Base-by-base conservation (phyloP, 176 grass and related monocot genomes). In the Musa troglodytarum region DNA sequence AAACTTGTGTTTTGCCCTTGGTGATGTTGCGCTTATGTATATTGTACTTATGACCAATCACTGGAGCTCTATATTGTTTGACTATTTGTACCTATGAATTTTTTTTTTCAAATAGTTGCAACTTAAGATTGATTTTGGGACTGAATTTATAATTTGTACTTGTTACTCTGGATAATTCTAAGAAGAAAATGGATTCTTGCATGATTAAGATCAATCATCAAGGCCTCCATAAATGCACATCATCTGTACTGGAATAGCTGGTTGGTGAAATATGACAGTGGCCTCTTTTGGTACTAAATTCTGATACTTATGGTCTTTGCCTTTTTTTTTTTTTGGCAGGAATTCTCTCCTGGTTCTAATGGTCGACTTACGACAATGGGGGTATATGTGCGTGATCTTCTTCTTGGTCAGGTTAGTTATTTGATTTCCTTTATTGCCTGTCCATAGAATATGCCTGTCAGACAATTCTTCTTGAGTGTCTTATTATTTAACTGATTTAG, bases 361-460 rank as follows among this genome's bases (percentile, higher is more conserved):
- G 81, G 88, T 49, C 88, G 92, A 81, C 77, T 82, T 81, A 92
- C 91, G 73, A 95, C 96, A 20, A 92, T 99, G 91, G 96, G 96
- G 24, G 96, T 95, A 76, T 99, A 99, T 81, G 85, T 95, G 51
- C 91, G 96, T 54, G 96, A 99, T 89, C 88, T 99, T 52, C 81
- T 99, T 71, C 96, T 99, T 81, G 88, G 96, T 28, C 91, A 99
- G 96, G 91, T 99, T 1, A 51, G 75, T 53, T 63, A 15, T 53
- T 22, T 86, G 56, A 77, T 83, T 43, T 76, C 71, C 25, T 43
- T 16, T 15, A 11, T 63, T 49, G 19, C 11, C 34, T 43, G 34
- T 43, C 29, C 13, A 72, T 79, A 53, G 14, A 72, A 75, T n/a
- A 69, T 49, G 61, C 62, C 19, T 55, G 16, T 70, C 62, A 70